Base-by-base conservation (phyloP, 2,329 filamentous ascomycete species). In the Chalaropsis thielavioides region DNA sequence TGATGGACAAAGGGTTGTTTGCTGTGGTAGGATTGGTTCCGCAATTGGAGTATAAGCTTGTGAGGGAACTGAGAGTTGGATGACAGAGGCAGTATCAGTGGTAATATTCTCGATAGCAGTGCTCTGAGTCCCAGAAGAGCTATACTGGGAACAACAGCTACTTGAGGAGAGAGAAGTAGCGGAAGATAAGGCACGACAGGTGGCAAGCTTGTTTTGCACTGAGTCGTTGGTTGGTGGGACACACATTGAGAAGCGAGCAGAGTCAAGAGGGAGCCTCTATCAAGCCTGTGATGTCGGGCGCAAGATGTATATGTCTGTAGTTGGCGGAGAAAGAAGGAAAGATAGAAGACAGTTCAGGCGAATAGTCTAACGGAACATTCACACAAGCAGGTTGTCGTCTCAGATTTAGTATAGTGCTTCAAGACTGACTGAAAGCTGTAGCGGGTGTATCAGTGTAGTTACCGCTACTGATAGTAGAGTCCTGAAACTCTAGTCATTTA, bases 141-240 rank as follows among this genome's bases (percentile, higher is more conserved):
- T 22, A 58, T 19, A 31, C 13, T 24, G 27, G 13, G 51, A 58
- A 27, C 51, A 58, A 24, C 1, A 10, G 17, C 17, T 27, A 10
- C 24, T 6, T 8, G 17, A n/a, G 17, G 15, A 17, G n/a, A 27
- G n/a, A 35, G 24, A 56, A 27, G 22, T 17, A 19, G 27, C n/a
- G 3, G 51, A 58, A 58, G 51, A 38, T 35, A 24, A 24, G 24
- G 51, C 15, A 58, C 13, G 8, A 58, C 27, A 58, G 8, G 38
- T 31, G n/a, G 51, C 56, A 44, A 64, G 51, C 27, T 60, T 60
- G n/a, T 58, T 60, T 59, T 58, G 63, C 35, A 40, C 41, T 22
- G 43, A 8, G 63, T 64, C 56, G 43, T 64, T n/a, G 3, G 31
- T 60, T 64, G 63, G 41, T 54, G 63, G 44, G 63, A 64, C 63